Evolutionary conservation across 2,329 filamentous ascomycete genomes (phyloP), one percentile per base, ranked within the genome.

Genomic region (Microdochium paspali): DNA sequence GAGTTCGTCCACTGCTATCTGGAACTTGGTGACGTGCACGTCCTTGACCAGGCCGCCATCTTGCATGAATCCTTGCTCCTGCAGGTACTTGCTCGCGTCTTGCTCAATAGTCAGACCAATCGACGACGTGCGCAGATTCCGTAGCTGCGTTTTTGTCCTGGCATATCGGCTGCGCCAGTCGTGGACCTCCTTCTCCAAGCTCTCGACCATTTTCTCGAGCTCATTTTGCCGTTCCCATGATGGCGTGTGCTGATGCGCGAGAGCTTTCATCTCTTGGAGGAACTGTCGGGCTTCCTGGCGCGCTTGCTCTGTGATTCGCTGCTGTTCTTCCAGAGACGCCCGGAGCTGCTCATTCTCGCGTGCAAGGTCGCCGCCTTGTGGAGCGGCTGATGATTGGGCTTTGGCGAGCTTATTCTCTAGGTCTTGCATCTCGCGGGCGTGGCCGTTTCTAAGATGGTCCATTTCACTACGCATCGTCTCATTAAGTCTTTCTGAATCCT

Each of bases 121-220:
- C 0, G 90, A 93, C 1, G 88, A 88, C 5, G 87, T 83, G 46
- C 89, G 84, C 61, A 95, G 75, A 58, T 78, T 85, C 46, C 90
- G 82, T 44, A 95, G 72, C 64, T 96, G 90, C 2, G 91, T 87
- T 70, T 94, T 96, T 31, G 87, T 78, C 55, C 84, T 85, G 24
- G 90, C 85, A 61, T 96, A 97, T 43, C 90, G 85, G 56, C 84
- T 82, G 61, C 90, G 89, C 93, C 93, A 98, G 45, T 90, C 84
- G 47, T 85, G 85, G 44, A 95, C 81, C 61, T 97, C 90, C 21
- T 80, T 73, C 65, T 96, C 88, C 5, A 98, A 75, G 47, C 78
- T 73, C 48, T 86, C 76, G 26, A 96, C 83, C 43, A 85, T 85
- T 53, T 77, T 78, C 47, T 86, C 81, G 53, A 97, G 74, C 56